Evolutionary conservation across 2,329 filamentous ascomycete species (phyloP).

Genomic region (Graphilbum sp.): DNA sequence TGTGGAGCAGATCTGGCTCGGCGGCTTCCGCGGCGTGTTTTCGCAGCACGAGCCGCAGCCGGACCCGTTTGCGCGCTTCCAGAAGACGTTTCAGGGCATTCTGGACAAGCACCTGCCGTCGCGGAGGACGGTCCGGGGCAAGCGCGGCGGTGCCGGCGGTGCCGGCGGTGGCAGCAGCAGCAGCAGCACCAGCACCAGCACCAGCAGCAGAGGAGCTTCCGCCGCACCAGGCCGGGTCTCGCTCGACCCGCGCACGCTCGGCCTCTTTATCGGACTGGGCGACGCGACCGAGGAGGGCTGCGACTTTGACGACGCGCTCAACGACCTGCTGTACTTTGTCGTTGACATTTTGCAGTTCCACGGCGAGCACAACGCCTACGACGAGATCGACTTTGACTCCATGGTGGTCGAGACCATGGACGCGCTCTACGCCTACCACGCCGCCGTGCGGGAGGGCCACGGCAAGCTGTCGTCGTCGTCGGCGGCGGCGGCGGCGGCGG

Average conservation of each 20-base stretch:
- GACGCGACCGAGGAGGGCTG: slow-evolving; percentile 48
- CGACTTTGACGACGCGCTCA: slow-evolving; percentile 78
- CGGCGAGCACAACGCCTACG: slow-evolving; percentile 89
- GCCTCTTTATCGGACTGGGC: slow-evolving; percentile 77
- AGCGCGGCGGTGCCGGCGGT: slow-evolving; percentile 20
- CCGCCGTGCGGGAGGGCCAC: slow-evolving; percentile 19
- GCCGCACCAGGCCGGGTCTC: slow-evolving; percentile 20
- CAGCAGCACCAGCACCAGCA: slow-evolving; percentile 8
- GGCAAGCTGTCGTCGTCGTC: too few species aligned
- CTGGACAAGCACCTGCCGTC: slow-evolving; percentile 79
- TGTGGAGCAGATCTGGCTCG: slow-evolving; percentile 86
- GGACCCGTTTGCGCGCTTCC: slow-evolving; percentile 56
- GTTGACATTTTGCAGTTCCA: slow-evolving; percentile 95
- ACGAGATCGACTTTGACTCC: slow-evolving; percentile 88
- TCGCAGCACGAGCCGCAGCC: slow-evolving; percentile 51
- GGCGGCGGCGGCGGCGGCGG: slow-evolving; percentile 5
- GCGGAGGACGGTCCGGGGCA: slow-evolving; percentile 43
- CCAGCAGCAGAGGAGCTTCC: slow-evolving; percentile 9
- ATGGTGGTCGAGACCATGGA: slow-evolving; percentile 84
- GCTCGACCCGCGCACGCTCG: slow-evolving; percentile 50
- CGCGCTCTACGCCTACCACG: slow-evolving; percentile 65
- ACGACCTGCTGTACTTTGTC: slow-evolving; percentile 87
- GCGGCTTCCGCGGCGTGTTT: slow-evolving; percentile 90
- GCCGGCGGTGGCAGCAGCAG: slow-evolving; percentile 7
- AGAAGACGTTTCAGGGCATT: slow-evolving; percentile 59